Base-by-base conservation (phyloP, 2,329 filamentous ascomycete genomes). In the Talaromyces sp. region DNA sequence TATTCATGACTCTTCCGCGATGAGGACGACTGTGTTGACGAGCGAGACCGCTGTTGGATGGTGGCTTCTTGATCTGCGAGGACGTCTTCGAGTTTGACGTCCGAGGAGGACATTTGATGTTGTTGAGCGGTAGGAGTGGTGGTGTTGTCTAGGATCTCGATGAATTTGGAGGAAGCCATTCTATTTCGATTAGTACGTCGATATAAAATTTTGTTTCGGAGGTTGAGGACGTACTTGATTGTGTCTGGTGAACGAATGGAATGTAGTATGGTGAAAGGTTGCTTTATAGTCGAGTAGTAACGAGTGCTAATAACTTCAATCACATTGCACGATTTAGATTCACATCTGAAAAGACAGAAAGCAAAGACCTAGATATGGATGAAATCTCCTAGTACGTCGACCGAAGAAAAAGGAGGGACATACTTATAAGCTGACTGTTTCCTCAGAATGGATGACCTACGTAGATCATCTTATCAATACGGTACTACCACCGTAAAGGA, bases 51-150 rank as follows among this genome's bases (percentile, higher is more conserved):
- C 7, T 54, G 50, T 37, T 54, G 31, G 70, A 74, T 68, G 66
- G 74, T 70, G 56, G 77, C 75, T 70, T 79, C 74, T 60, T 78
- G 74, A 58, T 76, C 73, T 64, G 76, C 78, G 27, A 81, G 74
- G 66, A 81, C 77, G 57, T 81, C 78, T 66, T 80, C 79, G 6
- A 81, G 75, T 7, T 77, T 77, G 58, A 80, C 79, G 65, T 80
- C 78, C 22, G 73, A 77, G 63, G 78, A 73, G 56, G 77, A 78
- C 35, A 77, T 74, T 62, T 73, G 73, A 10, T 71, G 69, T 33
- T 73, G 69, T n/a, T 52, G 49, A 31, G 70, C 70, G 11, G 37
- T 31, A 15, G 35, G 19, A 37, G 73, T 71, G 65, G 39, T 58
- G 56, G 59, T 58, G 49, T 75, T 72, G 52, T 75, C 72, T 67